Base-by-base conservation (phyloP, 768 basidiomycete species). In the Pholiota molesta region DNA sequence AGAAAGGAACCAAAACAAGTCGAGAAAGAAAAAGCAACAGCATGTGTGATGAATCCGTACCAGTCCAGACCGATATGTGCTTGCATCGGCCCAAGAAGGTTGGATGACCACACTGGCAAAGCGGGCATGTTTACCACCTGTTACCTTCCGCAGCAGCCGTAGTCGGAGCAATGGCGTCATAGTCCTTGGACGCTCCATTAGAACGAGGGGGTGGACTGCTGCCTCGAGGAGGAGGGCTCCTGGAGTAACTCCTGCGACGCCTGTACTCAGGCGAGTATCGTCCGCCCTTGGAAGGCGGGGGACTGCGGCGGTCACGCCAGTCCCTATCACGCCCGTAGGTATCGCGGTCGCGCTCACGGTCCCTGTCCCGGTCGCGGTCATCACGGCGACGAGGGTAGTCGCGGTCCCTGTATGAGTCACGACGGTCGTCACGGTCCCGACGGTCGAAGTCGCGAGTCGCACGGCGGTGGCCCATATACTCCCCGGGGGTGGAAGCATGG, bases 401-500 rank as follows among this genome's bases (percentile, higher is more conserved):
- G 49, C 81, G 78, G 52, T 77, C 74, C 42, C 73, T 68, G 60
- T 77, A 72, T 17, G 73, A 63, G 42, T 75, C 73, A 54, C 73
- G 45, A 40, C 49, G 73, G 64, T 79, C 74, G 13, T 77, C 74
- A 47, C 73, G 69, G 61, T 77, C 73, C 21, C 75, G 65, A 47
- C 73, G 74, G 63, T 78, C 75, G 21, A 74, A 73, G 57, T 81
- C 79, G 21, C 79, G 60, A 33, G 71, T 71, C 16, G 83, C 75
- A 57, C 91, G 90, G 53, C 92, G 86, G 66, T 93, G 91, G 13
- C 97, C 95, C 93, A 97, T 97, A 75, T 98, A 99, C 78, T 97
- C 94, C 63, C 97, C 97, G 4, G 97, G 97, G 10, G 97, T 99
- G 9, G 97, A 94, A 14, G 92, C 89, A 76, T 99, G 97, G 26